A percentile compares a stretch with the other conserved stretches of the same genome.
phyloP scores from a whole-genome alignment of 2,329 filamentous ascomycete genomes.

The Aspergillus pseudotamarii region DNA sequence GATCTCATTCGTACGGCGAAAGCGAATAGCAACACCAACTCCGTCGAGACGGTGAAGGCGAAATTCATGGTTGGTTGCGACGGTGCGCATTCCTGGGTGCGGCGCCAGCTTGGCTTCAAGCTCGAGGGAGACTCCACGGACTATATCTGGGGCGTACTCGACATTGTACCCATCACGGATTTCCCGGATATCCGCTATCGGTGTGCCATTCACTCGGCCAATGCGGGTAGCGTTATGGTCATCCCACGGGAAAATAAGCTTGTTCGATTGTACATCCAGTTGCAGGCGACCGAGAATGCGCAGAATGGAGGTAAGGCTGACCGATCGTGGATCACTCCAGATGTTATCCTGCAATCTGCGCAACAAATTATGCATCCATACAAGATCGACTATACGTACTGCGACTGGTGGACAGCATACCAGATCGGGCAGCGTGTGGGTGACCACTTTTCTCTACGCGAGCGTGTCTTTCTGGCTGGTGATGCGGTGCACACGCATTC shows the following conservation, averaged over 20 bases:
- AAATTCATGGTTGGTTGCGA: constrained; percentile 71
- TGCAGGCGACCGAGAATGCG: constrained; percentile 47
- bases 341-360: constrained; percentile 64
- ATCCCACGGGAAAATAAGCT: constrained; percentile 67
- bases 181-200: constrained; percentile 64
- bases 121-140: constrained; percentile 58
- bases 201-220: constrained; percentile 60
- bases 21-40: constrained; percentile 12
- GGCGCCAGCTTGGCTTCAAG: constrained; percentile 59
- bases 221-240: constrained; percentile 63
- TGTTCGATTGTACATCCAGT: constrained; percentile 67
- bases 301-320: constrained; percentile 54
- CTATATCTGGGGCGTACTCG: constrained; percentile 51
- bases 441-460: constrained; percentile 56
- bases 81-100: constrained; percentile 68
- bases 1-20: constrained; percentile 45
- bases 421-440: constrained; percentile 69
- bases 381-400: constrained; percentile 64
- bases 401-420: constrained; percentile 70
- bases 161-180: constrained; percentile 57
- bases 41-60: constrained; percentile 50
- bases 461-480: constrained; percentile 70
- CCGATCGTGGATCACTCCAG: constrained; percentile 64
- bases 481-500: constrained; percentile 62
- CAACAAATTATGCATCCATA: constrained; percentile 69